Percentiles rank a stretch among this genome's conserved stretches.
Evolutionary conservation across 306 rosid genomes (phyloP).

Genomic region (Begonia loranthoides): DNA sequence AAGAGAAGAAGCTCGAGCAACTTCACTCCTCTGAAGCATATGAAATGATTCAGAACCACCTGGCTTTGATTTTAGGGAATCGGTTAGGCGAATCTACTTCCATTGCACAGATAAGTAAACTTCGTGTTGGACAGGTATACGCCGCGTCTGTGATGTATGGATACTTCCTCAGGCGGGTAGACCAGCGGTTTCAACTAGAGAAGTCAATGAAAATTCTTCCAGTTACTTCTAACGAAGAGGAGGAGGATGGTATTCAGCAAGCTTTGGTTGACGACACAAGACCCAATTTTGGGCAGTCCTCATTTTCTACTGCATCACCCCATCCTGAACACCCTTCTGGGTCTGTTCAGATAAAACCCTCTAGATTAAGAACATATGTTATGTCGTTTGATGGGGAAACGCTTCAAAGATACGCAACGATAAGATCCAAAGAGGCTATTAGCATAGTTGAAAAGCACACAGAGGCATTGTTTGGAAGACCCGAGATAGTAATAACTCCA

Average conservation of each 20-base stretch:
- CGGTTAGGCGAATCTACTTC: constrained; percentile 47
- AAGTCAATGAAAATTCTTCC: constrained; percentile 80
- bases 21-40: constrained; percentile 75
- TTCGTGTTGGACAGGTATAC: constrained; percentile 83
- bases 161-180: constrained; percentile 82
- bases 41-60: constrained; percentile 81
- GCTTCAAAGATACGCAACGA: constrained; percentile 74
- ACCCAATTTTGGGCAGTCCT: constrained; percentile 9
- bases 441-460: constrained; percentile 89
- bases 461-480: constrained; percentile 81
- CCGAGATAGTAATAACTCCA: constrained; percentile 54
- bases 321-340: constrained; percentile 53
- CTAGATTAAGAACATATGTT: constrained; percentile 54
- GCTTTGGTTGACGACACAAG: neutral
- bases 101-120: constrained; percentile 74
- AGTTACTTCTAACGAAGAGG: constrained; percentile 22
- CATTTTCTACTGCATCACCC: constrained; percentile 21
- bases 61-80: constrained; percentile 63
- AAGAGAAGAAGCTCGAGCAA: constrained; percentile 52
- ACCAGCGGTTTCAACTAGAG: constrained; percentile 89
- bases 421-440: constrained; percentile 78
- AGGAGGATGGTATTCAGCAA: constrained; percentile 18
- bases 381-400: constrained; percentile 88
- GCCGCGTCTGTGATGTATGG: constrained; percentile 94
- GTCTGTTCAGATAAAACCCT: constrained; percentile 38